Evolutionary conservation across 1,284 basidiomycete genomes (phyloP), one percentile per base, ranked within the genome.

Genomic region (Trichosporon sp.): DNA sequence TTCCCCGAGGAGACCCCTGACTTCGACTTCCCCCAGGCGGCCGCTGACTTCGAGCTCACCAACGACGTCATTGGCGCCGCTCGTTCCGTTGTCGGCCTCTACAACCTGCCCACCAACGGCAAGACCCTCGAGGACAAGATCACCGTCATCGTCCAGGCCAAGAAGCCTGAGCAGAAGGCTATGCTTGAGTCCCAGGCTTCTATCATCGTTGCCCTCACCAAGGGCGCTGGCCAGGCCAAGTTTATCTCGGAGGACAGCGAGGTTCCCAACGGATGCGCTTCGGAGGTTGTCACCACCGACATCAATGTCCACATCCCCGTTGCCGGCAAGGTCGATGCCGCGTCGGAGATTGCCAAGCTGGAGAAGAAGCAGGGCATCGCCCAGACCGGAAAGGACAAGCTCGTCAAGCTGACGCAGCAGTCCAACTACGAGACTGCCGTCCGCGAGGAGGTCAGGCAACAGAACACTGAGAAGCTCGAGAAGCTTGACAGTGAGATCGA

Each of bases 261-360:
- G 18, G 87, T 99, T 53, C 95, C 95, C 0, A 85, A 88, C 1
- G 97, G 96, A 15, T 98, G 95, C 80, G 95, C 93, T 3, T 92
- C 92, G 2, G 87, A 88, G 65, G 88, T 92, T 32, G 88, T 99
- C 38, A 90, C 89, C 1, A 85, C 90, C 12, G 89, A 90, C 2
- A 85, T 94, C 60, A 88, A 89, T 51, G 87, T 93, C 3, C 89
- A 95, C 80, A 87, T 95, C 9, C 89, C 95, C 70, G 93, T 98
- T 65, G 75, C 93, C 91, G 94, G 94, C 47, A 87, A 92, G 44
- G 89, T 96, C 38, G 90, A 96, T 80, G 85, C 95, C 11, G 89
- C 92, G 65, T 88, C 87, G 11, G 94, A 97, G 83, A 91, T 96
- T 63, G 85, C 87, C 58, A 96, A 95, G 81, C 89, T 90, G 73